A percentile compares a stretch with the other conserved stretches of the same genome.
These are phyloP conservation scores for Psilocybe azurescens DNA, from an alignment of 768 basidiomycete genomes.

Conservation along the genomic window DNA sequence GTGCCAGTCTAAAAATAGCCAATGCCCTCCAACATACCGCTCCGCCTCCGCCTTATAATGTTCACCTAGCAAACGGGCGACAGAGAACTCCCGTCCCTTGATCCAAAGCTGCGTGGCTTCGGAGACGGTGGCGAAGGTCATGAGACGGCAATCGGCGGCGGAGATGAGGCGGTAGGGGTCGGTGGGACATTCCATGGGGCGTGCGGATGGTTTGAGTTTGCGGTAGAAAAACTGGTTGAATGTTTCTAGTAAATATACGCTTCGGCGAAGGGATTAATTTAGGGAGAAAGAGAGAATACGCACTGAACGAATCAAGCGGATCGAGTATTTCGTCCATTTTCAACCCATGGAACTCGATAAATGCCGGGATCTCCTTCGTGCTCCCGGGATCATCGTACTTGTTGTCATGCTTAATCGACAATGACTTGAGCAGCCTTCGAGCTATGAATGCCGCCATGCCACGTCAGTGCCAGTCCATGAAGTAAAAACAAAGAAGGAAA, in stretches of 20 bases:
- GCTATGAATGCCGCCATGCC: no score
- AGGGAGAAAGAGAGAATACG: constrained; percentile 29
- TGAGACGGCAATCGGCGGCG: constrained; percentile 95
- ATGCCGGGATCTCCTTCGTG: constrained; percentile 80
- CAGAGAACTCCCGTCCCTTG: constrained; percentile 93
- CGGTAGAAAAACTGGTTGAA: constrained; percentile 94
- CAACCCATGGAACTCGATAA: constrained; percentile 90
- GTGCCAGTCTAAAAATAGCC: constrained; percentile 90
- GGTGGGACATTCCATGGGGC: constrained; percentile 73
- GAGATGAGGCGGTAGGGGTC: constrained; percentile 84
- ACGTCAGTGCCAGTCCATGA: no score
- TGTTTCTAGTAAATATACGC: constrained; percentile 54
- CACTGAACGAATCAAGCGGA: constrained; percentile 84
- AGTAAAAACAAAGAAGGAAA: no score
- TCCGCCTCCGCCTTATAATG: constrained; percentile 72
- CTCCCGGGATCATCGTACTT: constrained; percentile 93
- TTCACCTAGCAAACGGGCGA: constrained; percentile 81
- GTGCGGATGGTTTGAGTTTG: constrained; percentile 83
- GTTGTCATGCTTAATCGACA: constrained; percentile 92
- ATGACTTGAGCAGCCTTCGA: constrained; percentile 63
- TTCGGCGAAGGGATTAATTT: no score
- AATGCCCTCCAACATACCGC: constrained; percentile 77
- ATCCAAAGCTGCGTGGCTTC: constrained; percentile 95
- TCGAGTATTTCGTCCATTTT: constrained; percentile 83
- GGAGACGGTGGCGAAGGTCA: constrained; percentile 86